Evolutionary conservation across 1,284 basidiomycete species (phyloP), one percentile per base, ranked within the genome.

Genomic region (Stygiomarasmius scandens): DNA sequence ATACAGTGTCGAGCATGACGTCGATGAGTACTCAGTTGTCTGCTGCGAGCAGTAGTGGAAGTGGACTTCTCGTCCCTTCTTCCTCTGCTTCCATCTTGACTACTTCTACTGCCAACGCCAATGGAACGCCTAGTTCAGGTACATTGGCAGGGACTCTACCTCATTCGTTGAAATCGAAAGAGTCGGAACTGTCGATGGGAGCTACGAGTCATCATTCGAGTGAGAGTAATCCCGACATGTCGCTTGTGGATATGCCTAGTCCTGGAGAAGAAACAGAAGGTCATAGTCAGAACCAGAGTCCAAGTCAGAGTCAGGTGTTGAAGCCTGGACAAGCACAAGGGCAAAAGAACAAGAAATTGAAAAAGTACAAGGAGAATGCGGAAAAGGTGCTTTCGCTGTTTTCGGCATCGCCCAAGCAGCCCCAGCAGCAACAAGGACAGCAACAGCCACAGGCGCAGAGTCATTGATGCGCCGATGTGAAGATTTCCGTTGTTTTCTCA

Each of bases 321-420:
- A n/a, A n/a, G n/a, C n/a, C n/a, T n/a, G n/a, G n/a, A n/a, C n/a
- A n/a, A n/a, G n/a, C n/a, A n/a, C n/a, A n/a, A n/a, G n/a, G n/a
- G n/a, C n/a, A n/a, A n/a, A n/a, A n/a, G n/a, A n/a, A n/a, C n/a
- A n/a, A n/a, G n/a, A n/a, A n/a, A n/a, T 69, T 90, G 72, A 89
- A 89, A 79, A 91, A 85, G 74, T 90, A 90, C 74, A 91, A 90
- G 72, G 85, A 90, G 69, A 88, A 86, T 58, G 88, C 89, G 11
- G 90, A 91, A 77, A 91, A 91, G 67, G 80, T 92, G 58, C 79
- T 92, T 60, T 89, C 89, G 29, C 76, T 92, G 61, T 92, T 92
- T 71, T 86, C 87, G 49, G 76, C 80, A 14, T 76, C 77, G 10
- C 75, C 77, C 55, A 77, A 72, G 3, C 61, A 52, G 41, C 47